These are phyloP conservation scores for Fusarium duplospermum DNA, from an alignment of 2,329 filamentous ascomycete genomes.

Conservation along the genomic window DNA sequence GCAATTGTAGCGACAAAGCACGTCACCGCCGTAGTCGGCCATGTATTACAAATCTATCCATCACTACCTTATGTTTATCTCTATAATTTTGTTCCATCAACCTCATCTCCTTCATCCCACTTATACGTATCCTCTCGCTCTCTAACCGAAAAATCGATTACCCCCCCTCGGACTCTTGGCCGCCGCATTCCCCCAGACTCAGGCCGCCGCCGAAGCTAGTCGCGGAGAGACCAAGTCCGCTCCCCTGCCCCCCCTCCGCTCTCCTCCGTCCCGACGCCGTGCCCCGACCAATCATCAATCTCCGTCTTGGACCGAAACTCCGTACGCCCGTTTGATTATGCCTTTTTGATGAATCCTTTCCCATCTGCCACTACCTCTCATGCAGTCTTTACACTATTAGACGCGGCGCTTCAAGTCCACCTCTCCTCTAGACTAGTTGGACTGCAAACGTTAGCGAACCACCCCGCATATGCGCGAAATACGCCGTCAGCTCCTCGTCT, in stretches of 20 bases:
- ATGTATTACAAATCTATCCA: slow-evolving; percentile 2
- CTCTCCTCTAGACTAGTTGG: slow-evolving; percentile 50
- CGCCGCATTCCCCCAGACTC: background rate
- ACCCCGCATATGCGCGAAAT: slow-evolving; percentile 72
- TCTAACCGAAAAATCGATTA: background rate
- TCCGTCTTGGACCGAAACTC: slow-evolving; percentile 30
- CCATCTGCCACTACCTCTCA: background rate
- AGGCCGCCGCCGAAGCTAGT: background rate
- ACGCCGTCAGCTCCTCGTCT: slow-evolving; percentile 78
- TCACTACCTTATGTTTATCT: no score
- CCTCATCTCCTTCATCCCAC: background rate
- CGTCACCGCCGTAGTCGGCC: slow-evolving; percentile 25
- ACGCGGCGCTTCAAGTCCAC: slow-evolving; percentile 26
- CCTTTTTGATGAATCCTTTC: background rate
- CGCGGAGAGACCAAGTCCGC: slow-evolving; percentile 43
- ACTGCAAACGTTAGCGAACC: slow-evolving; percentile 58
- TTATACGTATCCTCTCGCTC: background rate
- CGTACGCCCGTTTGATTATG: slow-evolving; percentile 32
- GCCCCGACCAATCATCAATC: slow-evolving; percentile 25
- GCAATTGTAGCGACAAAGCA: slow-evolving; percentile 29
- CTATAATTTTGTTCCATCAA: background rate
- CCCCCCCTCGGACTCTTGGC: slow-evolving; percentile 10
- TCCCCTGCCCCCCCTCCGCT: slow-evolving; percentile 10
- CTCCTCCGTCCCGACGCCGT: slow-evolving; percentile 13
- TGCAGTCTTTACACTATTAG: slow-evolving; percentile 1